These are phyloP conservation scores for Leccinum variicolor DNA, from an alignment of 768 basidiomycete species.

Conservation along the genomic window DNA sequence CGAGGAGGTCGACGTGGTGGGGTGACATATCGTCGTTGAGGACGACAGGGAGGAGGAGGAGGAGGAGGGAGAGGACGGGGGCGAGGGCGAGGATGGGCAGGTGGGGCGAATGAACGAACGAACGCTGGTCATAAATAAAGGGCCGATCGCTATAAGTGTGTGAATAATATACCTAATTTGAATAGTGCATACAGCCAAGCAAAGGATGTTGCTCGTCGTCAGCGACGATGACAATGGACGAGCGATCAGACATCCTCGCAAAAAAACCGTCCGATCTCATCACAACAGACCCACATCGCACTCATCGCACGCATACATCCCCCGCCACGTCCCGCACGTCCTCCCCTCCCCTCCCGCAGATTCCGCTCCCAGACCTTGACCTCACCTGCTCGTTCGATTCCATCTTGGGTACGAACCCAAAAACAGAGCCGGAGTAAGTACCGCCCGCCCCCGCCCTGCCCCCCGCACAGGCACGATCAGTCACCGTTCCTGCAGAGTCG, in stretches of 20 bases:
- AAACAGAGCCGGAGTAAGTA: conserved; percentile 46
- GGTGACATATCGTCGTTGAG: conserved; percentile 18
- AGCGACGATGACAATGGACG: conserved; percentile 26
- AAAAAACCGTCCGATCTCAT: conserved; percentile 21
- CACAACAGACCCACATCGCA: conserved; percentile 10
- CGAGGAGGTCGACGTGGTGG: conserved; percentile 17
- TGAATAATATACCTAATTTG: conserved; percentile 17
- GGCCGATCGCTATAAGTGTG: conserved; percentile 28
- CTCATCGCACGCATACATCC: conserved; percentile 15
- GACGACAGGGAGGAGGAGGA: not conserved
- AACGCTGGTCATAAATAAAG: conserved; percentile 28
- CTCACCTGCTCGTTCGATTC: conserved; percentile 41
- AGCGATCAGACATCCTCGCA: conserved; percentile 16
- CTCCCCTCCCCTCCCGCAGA: conserved; percentile 46
- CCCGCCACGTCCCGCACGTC: conserved; percentile 22
- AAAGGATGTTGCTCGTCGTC: conserved; percentile 11
- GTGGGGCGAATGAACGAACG: conserved; percentile 9
- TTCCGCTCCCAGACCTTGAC: conserved; percentile 46
- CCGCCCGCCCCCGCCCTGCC: conserved; percentile 20
- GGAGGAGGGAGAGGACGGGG: conserved; percentile 10
- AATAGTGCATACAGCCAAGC: not conserved
- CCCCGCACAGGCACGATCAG: conserved; percentile 26
- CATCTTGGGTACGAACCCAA: conserved; percentile 35
- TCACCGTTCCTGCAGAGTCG: conserved; percentile 30
- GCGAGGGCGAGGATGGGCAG: conserved; percentile 17